Conservation (phyloP, 768 basidiomycete species). For the Suillus alpinus region DNA sequence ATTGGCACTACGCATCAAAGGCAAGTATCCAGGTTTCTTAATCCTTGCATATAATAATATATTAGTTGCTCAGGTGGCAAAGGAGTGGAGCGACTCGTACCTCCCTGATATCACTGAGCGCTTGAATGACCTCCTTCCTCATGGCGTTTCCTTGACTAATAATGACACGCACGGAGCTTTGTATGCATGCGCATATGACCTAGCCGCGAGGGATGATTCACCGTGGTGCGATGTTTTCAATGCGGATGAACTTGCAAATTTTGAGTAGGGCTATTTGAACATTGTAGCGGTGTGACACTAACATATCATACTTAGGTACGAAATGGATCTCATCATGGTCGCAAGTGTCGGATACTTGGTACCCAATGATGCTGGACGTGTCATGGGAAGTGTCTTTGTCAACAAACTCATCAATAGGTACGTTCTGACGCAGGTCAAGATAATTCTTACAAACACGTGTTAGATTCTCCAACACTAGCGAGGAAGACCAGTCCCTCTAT, state of each 20-base stretch:
- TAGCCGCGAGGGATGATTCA: constrained; percentile 34
- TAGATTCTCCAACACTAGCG: constrained; percentile 35
- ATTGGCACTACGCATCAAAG: constrained; percentile 8
- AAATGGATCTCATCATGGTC: constrained; percentile 39
- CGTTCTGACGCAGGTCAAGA: constrained; percentile 3
- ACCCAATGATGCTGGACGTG: constrained; percentile 30
- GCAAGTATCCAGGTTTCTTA: background rate
- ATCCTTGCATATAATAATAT: background rate
- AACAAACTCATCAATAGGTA: constrained; percentile 39
- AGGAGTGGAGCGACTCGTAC: constrained; percentile 33
- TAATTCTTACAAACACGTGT: background rate
- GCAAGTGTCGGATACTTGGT: constrained; percentile 34
- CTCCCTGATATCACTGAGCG: constrained; percentile 34
- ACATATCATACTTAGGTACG: constrained; percentile 27
- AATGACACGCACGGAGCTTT: constrained; percentile 38
- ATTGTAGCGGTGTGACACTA: background rate
- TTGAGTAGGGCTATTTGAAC: constrained; percentile 30
- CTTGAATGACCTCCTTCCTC: constrained; percentile 32
- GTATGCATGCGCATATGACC: constrained; percentile 42
- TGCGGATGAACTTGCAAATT: constrained; percentile 29
- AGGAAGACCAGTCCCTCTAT: constrained; percentile 31
- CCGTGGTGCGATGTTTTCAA: constrained; percentile 42
- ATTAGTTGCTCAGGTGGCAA: constrained; percentile 12
- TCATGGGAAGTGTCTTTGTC: constrained; percentile 38
- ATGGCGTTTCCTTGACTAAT: constrained; percentile 29